Evolutionary conservation across 2,329 filamentous ascomycete species (phyloP).

Genomic region (Neopestalotiopsis sp.): DNA sequence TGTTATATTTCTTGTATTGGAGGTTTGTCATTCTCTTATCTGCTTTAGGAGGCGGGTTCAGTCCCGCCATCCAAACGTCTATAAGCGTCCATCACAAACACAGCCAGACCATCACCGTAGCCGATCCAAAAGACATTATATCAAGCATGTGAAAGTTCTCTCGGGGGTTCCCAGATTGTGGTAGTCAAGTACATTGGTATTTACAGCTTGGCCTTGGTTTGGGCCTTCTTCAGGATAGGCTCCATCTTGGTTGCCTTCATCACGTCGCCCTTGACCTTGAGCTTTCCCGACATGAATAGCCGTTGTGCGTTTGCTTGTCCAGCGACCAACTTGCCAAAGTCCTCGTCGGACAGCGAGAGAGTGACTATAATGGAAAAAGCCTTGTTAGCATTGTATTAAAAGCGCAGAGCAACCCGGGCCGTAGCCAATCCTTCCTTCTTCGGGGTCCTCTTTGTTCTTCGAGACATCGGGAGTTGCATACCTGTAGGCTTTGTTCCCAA

Average conservation of each 20-base stretch:
- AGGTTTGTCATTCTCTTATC: not conserved
- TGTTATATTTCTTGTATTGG: not conserved
- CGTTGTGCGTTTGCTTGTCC: conserved; percentile 95
- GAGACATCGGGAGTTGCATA: conserved; percentile 45
- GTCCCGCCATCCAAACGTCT: not conserved
- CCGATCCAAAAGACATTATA: not conserved
- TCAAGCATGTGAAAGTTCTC: not conserved
- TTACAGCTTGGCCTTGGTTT: conserved; percentile 84
- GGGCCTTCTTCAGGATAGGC: conserved; percentile 87
- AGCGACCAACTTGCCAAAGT: conserved; percentile 81
- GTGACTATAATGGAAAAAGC: conserved; percentile 65
- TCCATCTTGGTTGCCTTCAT: conserved; percentile 99
- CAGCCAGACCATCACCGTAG: not conserved
- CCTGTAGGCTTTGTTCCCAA: conserved; percentile 81
- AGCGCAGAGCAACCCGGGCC: no score
- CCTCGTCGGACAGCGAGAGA: conserved; percentile 80
- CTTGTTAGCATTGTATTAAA: not conserved
- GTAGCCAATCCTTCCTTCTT: no score
- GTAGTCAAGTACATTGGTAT: conserved; percentile 8
- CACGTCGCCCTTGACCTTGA: conserved; percentile 97
- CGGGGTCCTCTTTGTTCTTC: not conserved
- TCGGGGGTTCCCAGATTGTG: not conserved
- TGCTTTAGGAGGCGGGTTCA: not conserved
- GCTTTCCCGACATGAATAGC: conserved; percentile 96
- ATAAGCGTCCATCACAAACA: not conserved